Evolutionary conservation across 306 rosid species (phyloP), one percentile per base, ranked within the genome.

Genomic region (Prunus armeniaca): DNA sequence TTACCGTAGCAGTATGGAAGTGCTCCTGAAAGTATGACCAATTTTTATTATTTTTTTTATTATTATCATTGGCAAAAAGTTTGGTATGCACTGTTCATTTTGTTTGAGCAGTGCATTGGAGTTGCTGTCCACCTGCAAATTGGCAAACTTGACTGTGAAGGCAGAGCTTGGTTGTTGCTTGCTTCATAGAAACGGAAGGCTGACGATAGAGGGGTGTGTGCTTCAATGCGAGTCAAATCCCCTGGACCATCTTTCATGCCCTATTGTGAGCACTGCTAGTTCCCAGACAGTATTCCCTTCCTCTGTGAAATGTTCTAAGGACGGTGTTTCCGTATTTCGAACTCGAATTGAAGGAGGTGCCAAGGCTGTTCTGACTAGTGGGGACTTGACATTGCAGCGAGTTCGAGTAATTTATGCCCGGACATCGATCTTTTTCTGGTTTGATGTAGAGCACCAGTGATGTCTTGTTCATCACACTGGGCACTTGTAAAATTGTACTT

Each of bases 311-410:
- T 76, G 85, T 73, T 79, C 63, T 1, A 69, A 71, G 0, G 88
- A 94, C 24, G 88, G 97, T 22, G 96, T 92, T 25, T 94, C 89
- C 4, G 98, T 94, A 49, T 92, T 97, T 32, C 90, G 89, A 78
- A 94, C 98, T 38, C 95, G 97, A n/a, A 94, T 94, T 0, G 98
- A 94, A 75, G 98, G 97, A 2, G 98, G 98, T 2, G 91, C 97
- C 57, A 94, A 89, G 81, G 98, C 98, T 14, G 95, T 94, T 56
- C 63, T 88, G 65, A 94, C 96, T 9, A 88, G 89, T 24, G 98
- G 97, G 15, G 87, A 92, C 81, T 78, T 95, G 77, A 76, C 85
- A 1, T 79, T 95, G 90, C 97, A 90, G 83, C 95, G 97, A 18
- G 98, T 95, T 65, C 87, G 96, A 76, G 98, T 95, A 54, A 90